Percentiles rank a stretch among this genome's conserved stretches.
These are phyloP conservation scores for Russula ochroleuca DNA, from an alignment of 768 basidiomycete species.

Conservation along the genomic window DNA sequence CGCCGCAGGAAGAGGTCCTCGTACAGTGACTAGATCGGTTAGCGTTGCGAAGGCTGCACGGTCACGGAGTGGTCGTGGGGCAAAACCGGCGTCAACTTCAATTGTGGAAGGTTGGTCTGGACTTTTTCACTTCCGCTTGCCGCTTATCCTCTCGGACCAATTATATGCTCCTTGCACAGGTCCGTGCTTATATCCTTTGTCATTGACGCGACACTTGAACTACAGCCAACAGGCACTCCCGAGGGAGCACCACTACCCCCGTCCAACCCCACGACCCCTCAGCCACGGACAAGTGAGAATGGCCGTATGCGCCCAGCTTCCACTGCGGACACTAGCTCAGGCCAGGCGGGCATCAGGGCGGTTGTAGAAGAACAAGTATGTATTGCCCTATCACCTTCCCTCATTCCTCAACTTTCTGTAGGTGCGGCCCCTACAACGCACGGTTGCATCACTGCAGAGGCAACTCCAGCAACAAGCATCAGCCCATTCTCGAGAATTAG, in stretches of 20 bases:
- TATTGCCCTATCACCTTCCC: neutral
- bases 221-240: slow-evolving; percentile 5
- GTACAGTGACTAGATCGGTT: slow-evolving; percentile 57
- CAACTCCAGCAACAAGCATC: slow-evolving; percentile 25
- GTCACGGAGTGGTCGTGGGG: slow-evolving; percentile 46
- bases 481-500: slow-evolving; percentile 21
- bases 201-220: slow-evolving; percentile 7
- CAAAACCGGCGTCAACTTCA: slow-evolving; percentile 50
- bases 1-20: slow-evolving; percentile 63
- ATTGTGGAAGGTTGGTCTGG: slow-evolving; percentile 43
- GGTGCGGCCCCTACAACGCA: slow-evolving; percentile 23
- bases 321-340: neutral
- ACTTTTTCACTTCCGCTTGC: neutral
- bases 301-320: slow-evolving; percentile 4
- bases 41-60: slow-evolving; percentile 48
- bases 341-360: slow-evolving; percentile 9
- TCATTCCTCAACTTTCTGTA: slow-evolving; percentile 7
- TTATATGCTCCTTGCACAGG: slow-evolving; percentile 2
- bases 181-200: slow-evolving; percentile 7
- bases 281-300: slow-evolving; percentile 6
- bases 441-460: slow-evolving; percentile 21
- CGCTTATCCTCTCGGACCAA: neutral
- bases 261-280: slow-evolving; percentile 1
- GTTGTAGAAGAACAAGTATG: slow-evolving; percentile 24
- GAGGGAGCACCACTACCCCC: slow-evolving; percentile 13